Percentiles rank a stretch among this genome's conserved stretches.
Evolutionary conservation across 2,329 filamentous ascomycete genomes (phyloP).

Genomic region (Xylaria sp.): DNA sequence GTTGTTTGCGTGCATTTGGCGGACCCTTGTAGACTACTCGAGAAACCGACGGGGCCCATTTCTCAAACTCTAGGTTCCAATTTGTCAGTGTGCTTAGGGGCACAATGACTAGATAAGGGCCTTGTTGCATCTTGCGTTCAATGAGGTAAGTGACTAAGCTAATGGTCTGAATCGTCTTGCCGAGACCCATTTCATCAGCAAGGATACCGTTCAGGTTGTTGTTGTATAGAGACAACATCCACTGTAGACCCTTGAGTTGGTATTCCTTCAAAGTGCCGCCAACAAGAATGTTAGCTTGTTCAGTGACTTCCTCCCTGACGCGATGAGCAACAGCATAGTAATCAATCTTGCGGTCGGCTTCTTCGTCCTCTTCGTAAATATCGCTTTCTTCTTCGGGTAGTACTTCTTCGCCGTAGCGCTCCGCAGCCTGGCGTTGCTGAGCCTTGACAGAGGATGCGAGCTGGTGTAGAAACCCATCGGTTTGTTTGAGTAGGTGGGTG

Average conservation of each 20-base stretch:
- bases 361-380: slow-evolving; percentile 74
- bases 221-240: slow-evolving; percentile 99
- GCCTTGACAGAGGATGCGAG: slow-evolving; percentile 93
- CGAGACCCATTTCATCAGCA: slow-evolving; percentile 99
- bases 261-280: slow-evolving; percentile 97
- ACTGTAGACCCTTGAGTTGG: slow-evolving; percentile 97
- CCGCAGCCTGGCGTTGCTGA: slow-evolving; percentile 85
- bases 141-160: slow-evolving; percentile 97
- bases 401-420: slow-evolving; percentile 77
- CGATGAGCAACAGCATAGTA: slow-evolving; percentile 99
- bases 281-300: slow-evolving; percentile 86
- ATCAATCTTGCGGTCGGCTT: slow-evolving; percentile 84
- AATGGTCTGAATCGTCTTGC: slow-evolving; percentile 99
- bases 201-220: slow-evolving; percentile 99
- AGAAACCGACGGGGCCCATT: slow-evolving; percentile 90
- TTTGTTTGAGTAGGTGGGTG: slow-evolving; percentile 94
- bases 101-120: slow-evolving; percentile 96
- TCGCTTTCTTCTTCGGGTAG: slow-evolving; percentile 73
- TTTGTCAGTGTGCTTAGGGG: slow-evolving; percentile 97
- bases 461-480: slow-evolving; percentile 96
- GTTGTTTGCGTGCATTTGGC: slow-evolving; percentile 85
- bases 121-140: slow-evolving; percentile 90
- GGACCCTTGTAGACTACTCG: slow-evolving; percentile 98
- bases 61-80: slow-evolving; percentile 98
- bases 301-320: slow-evolving; percentile 88